Conservation (phyloP, 768 basidiomycete species). For the button mushroom (Agaricus bisporus) region DNA sequence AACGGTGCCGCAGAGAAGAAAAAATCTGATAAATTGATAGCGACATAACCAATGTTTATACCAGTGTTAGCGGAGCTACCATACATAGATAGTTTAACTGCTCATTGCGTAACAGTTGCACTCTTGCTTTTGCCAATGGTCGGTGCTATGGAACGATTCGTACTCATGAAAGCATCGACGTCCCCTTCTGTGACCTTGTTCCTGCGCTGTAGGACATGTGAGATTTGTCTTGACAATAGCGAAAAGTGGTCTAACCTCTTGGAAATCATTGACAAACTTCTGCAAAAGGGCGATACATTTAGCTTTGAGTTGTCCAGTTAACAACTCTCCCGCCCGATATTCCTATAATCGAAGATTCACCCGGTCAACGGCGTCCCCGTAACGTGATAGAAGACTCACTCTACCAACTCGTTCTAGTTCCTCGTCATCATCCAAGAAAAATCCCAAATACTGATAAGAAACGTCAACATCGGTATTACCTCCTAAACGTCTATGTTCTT, state of each 20-base stretch:
- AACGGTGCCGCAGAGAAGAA: constrained; percentile 20
- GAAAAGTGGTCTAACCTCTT: constrained; percentile 39
- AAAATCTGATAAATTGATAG: constrained; percentile 11
- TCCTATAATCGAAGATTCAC: constrained; percentile 45
- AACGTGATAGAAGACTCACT: constrained; percentile 36
- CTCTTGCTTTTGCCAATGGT: constrained; percentile 34
- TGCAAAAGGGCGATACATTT: constrained; percentile 81
- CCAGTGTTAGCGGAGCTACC: neutral
- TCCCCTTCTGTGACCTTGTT: constrained; percentile 75
- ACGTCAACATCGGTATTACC: constrained; percentile 96
- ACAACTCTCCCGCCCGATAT: constrained; percentile 80
- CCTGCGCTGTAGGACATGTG: constrained; percentile 48
- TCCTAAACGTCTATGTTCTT: constrained; percentile 83
- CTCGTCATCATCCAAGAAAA: constrained; percentile 95
- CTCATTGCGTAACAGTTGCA: neutral
- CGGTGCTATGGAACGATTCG: constrained; percentile 67
- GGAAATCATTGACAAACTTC: constrained; percentile 79
- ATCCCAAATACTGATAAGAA: constrained; percentile 88
- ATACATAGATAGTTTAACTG: neutral
- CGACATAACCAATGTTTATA: constrained; percentile 6
- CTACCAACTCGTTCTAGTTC: constrained; percentile 71
- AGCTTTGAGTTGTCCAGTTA: constrained; percentile 90
- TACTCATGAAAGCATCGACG: constrained; percentile 75
- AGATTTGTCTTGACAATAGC: constrained; percentile 4
- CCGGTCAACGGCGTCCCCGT: neutral